These are phyloP conservation scores for Macrolepiota fuliginosa DNA, from an alignment of 768 basidiomycete species.

Conservation along the genomic window DNA sequence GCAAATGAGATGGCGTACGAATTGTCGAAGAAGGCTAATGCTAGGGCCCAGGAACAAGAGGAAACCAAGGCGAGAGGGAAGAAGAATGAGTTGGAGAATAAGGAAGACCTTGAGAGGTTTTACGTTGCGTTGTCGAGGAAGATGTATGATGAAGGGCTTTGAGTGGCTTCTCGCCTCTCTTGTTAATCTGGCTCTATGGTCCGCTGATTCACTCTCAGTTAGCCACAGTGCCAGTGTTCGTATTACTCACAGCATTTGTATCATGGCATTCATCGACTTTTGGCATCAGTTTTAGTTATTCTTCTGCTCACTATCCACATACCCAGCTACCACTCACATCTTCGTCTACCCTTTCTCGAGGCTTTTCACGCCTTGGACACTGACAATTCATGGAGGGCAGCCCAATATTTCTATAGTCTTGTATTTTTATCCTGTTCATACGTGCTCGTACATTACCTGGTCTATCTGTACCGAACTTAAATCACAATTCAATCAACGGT, in stretches of 20 bases:
- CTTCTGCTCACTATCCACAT: too few species aligned
- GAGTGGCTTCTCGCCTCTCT: constrained; percentile 16
- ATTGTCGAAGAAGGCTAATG: constrained; percentile 8
- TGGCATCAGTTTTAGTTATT: background rate
- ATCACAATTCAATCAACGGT: too few species aligned
- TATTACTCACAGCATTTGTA: background rate
- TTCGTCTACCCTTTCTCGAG: too few species aligned
- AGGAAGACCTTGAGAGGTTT: constrained; percentile 83
- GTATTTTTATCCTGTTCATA: too few species aligned
- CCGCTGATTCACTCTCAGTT: too few species aligned
- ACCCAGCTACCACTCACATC: too few species aligned
- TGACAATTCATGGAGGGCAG: too few species aligned
- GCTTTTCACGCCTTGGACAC: too few species aligned
- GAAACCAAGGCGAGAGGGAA: constrained; percentile 20
- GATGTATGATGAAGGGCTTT: constrained; percentile 91
- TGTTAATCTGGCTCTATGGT: background rate
- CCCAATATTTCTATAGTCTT: too few species aligned
- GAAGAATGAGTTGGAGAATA: constrained; percentile 55
- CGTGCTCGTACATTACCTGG: too few species aligned
- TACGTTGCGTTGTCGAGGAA: constrained; percentile 88
- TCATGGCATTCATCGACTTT: background rate
- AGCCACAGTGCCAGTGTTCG: background rate
- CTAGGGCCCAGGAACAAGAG: constrained; percentile 23
- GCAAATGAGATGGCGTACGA: constrained; percentile 4
- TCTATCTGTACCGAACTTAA: too few species aligned